Evolutionary conservation across 1,284 basidiomycete genomes (phyloP).

Genomic region (Ustilago curta): DNA sequence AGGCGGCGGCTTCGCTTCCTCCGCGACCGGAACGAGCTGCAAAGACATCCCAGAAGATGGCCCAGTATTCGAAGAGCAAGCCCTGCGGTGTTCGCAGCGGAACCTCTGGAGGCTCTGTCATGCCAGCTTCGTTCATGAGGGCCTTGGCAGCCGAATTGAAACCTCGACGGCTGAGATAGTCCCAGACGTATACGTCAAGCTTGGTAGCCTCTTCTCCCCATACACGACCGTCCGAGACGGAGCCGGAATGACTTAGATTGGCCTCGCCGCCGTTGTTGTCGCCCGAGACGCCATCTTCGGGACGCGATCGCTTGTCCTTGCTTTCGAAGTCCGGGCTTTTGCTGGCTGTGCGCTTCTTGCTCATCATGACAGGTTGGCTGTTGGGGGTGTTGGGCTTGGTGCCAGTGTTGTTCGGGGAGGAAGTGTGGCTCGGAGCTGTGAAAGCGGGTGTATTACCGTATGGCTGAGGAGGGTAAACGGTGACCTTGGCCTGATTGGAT

Average conservation of each 20-base stretch:
- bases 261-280: conserved; percentile 21
- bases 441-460: conserved; percentile 49
- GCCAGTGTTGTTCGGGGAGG: conserved; percentile 40
- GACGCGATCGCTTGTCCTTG: conserved; percentile 57
- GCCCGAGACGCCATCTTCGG: conserved; percentile 32
- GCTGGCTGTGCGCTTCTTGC: conserved; percentile 54
- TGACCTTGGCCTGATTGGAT: conserved; percentile 25
- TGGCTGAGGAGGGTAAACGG: conserved; percentile 55
- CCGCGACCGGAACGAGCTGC: conserved; percentile 60
- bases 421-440: conserved; percentile 35
- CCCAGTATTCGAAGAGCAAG: conserved; percentile 68
- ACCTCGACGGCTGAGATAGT: conserved; percentile 65
- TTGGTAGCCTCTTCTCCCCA: conserved; percentile 65
- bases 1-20: conserved; percentile 56
- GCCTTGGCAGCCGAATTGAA: conserved; percentile 60
- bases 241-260: conserved; percentile 28
- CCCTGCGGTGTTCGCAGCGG: conserved; percentile 64
- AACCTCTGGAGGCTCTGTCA: conserved; percentile 64
- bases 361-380: conserved; percentile 39
- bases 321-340: conserved; percentile 53
- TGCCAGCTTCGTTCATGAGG: conserved; percentile 60
- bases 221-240: conserved; percentile 37
- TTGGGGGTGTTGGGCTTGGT: conserved; percentile 44
- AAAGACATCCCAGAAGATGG: conserved; percentile 69
- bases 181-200: conserved; percentile 69